phyloP scores from a whole-genome alignment of 306 rosid genomes.

The Boehmeria nivea region DNA sequence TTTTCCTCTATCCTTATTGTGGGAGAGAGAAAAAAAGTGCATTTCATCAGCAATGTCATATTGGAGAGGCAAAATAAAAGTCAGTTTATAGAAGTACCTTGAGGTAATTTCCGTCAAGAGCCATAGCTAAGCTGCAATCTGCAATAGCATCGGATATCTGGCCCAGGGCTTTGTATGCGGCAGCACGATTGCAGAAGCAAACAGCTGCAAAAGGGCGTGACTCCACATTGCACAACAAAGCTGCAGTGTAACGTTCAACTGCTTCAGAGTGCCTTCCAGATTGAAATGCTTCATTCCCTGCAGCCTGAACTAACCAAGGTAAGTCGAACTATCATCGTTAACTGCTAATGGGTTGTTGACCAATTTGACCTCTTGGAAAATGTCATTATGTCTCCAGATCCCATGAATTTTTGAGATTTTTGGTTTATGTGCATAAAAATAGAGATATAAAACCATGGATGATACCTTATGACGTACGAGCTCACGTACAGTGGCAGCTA shows the following conservation, averaged over 20 bases:
- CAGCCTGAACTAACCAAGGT: conserved; percentile 37
- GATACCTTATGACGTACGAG: conserved; percentile 70
- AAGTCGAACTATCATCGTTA: neutral
- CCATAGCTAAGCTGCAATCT: conserved; percentile 92
- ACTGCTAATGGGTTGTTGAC: neutral
- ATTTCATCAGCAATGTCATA: neutral
- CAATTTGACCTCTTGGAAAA: neutral
- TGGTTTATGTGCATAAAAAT: neutral
- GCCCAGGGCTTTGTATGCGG: conserved; percentile 85
- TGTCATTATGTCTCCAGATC: neutral
- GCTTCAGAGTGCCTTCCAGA: conserved; percentile 76
- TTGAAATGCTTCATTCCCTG: conserved; percentile 98
- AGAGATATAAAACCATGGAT: conserved; percentile 13
- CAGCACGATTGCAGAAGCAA: conserved; percentile 96
- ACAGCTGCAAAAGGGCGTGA: conserved; percentile 85
- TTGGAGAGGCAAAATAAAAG: conserved; percentile 6
- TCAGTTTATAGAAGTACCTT: conserved; percentile 53
- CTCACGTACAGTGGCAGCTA: conserved; percentile 55
- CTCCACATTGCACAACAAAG: conserved; percentile 76
- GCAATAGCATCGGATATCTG: conserved; percentile 90
- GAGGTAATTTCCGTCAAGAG: conserved; percentile 82
- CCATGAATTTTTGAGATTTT: neutral
- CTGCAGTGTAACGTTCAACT: conserved; percentile 73
- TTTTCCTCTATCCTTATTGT: too few species aligned
- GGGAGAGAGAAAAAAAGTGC: too few species aligned